A percentile compares a stretch with the other conserved stretches of the same genome.
phyloP scores from a whole-genome alignment of 2,329 filamentous ascomycete genomes.

The Knufia petricola region DNA sequence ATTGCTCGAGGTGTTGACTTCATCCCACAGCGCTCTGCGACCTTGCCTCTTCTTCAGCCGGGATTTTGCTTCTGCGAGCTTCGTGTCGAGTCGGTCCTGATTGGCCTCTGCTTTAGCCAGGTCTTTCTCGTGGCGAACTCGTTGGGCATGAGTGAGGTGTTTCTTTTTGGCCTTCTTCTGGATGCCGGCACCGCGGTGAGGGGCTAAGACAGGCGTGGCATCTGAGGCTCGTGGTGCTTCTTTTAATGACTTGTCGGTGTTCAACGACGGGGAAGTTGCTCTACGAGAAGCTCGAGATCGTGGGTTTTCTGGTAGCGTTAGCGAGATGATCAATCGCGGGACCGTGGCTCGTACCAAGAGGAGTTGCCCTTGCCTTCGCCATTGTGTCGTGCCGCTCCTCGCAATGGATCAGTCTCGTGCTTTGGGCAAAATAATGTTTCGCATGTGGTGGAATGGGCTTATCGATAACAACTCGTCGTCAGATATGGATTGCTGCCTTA shows the following conservation, averaged over 20 bases:
- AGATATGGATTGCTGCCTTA: background rate
- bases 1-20: slow-evolving; percentile 29
- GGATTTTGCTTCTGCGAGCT: slow-evolving; percentile 43
- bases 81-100: slow-evolving; percentile 46
- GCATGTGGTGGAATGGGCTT: background rate
- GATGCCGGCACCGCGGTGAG: slow-evolving; percentile 43
- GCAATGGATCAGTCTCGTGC: background rate
- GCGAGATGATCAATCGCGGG: background rate
- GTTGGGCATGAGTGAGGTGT: slow-evolving; percentile 43
- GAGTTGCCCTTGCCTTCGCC: slow-evolving; percentile 25
- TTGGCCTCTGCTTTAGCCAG: slow-evolving; percentile 47
- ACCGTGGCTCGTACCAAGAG: slow-evolving; percentile 21
- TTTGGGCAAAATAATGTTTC: background rate
- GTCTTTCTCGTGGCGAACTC: slow-evolving; percentile 44
- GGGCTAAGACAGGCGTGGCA: slow-evolving; percentile 28
- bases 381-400: slow-evolving; percentile 16
- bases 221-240: slow-evolving; percentile 31
- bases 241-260: slow-evolving; percentile 42
- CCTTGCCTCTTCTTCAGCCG: slow-evolving; percentile 41
- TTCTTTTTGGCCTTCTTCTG: slow-evolving; percentile 43
- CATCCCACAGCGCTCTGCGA: slow-evolving; percentile 36
- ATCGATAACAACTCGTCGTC: background rate
- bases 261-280: slow-evolving; percentile 45
- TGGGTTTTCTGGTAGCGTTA: slow-evolving; percentile 36
- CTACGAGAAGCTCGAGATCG: slow-evolving; percentile 52